Evolutionary conservation across 2,329 filamentous ascomycete species (phyloP).

Genomic region (Fusarium verrucosum): DNA sequence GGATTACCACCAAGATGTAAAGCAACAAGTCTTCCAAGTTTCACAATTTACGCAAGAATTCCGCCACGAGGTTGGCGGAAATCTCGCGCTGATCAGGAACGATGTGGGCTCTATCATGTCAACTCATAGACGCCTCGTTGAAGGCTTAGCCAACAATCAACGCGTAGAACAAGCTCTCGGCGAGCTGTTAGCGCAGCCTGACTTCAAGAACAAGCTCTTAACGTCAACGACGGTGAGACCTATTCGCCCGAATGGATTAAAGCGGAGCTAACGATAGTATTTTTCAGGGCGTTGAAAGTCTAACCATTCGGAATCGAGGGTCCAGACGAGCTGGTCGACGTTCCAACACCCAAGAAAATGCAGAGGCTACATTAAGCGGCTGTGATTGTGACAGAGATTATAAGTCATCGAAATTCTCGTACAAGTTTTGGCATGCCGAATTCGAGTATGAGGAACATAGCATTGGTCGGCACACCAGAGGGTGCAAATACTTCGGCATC

Average conservation of each 20-base stretch:
- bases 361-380: too few species aligned
- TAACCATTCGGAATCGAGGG: not conserved
- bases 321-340: not conserved
- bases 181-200: not conserved
- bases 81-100: not conserved
- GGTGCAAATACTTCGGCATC: not conserved
- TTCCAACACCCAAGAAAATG: not conserved
- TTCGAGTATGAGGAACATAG: not conserved
- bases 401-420: fast-evolving
- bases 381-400: not conserved
- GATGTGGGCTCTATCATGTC: not conserved
- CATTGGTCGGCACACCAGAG: not conserved
- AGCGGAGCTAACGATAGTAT: not conserved
- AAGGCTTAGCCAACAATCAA: not conserved
- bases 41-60: not conserved
- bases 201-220: not conserved
- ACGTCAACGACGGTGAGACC: not conserved
- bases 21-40: fast-evolving
- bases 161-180: not conserved
- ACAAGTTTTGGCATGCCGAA: not conserved
- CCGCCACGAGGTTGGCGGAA: not conserved
- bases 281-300: not conserved
- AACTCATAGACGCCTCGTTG: not conserved
- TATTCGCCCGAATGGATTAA: not conserved
- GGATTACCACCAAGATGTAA: fast-evolving